Evolutionary conservation across 257 asterid genomes (phyloP), one percentile per base, ranked within the genome.

Genomic region (Rauvolfia tetraphylla): DNA sequence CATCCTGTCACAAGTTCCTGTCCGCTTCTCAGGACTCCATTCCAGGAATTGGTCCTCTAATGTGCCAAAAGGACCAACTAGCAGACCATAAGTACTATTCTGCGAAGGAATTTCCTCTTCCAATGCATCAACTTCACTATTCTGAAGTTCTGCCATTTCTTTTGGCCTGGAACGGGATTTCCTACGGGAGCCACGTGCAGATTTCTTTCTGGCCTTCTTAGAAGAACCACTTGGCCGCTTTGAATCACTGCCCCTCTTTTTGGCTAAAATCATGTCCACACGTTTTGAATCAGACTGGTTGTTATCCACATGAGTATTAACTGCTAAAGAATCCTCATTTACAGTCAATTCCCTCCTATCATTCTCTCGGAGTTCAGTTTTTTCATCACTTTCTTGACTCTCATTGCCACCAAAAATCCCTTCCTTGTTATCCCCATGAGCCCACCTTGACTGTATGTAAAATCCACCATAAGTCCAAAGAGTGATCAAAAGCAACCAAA

Each of bases 401-500:
- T 85, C 97, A 83, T 82, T 86, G 76, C 98, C 97, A 39, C 97
- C 97, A 73, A 95, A 95, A n/a, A 93, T 89, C 57, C 86, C 93
- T 76, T 95, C 98, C 86, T 93, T 93, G 77, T 95, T 95, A 80
- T 95, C 96, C 34, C 98, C 99, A 61, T 95, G 99, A 20, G 99
- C 99, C 99, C 99, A 95, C 57, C 86, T 89, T 36, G 99, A 95
- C 87, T 95, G 98, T 75, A 93, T 76, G 75, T 87, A 93, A 81
- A 95, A 93, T 56, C 97, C 97, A 48, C 91, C 99, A 81, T 95
- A 95, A 20, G 98, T 88, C 99, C 97, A 95, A 57, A 95, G 95
- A 69, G 99, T 91, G 83, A 95, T 95, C 86, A 95, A 63, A 75
- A 95, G 97, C 92, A 95, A 76, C 99, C 97, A 93, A 73, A 91